Evolutionary conservation across 768 basidiomycete species (phyloP), one percentile per base, ranked within the genome.

Genomic region (Boletus subparvulus): DNA sequence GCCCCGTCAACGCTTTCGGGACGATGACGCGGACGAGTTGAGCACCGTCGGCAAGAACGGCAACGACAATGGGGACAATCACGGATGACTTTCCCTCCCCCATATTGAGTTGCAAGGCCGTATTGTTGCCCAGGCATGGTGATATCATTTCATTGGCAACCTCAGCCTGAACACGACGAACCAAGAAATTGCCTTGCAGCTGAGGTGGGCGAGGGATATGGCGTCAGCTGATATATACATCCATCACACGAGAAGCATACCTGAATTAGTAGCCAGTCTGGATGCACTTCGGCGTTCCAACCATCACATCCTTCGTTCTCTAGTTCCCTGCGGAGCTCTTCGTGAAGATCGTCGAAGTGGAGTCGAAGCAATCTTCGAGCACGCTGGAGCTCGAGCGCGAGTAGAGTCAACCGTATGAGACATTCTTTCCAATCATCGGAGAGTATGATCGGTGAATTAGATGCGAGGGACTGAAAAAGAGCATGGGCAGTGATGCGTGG

Each of bases 31-130:
- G 76, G 40, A 77, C 77, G 1, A 84, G 66, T 32, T 68, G 74
- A 3, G 69, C 16, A 1, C 78, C 74, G 59, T 83, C 69, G 0
- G 83, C 77, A 13, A 84, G 70, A 4, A 63, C 61, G 5, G 73
- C 61, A 0, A 71, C 68, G 1, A 74, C 66, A 32, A 83, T 67
- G 0, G 83, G 83, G 3, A 83, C 73, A 19, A 84, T 76, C 1
- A 76, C 76, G 0, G 75, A 77, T 3, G 76, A 74, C 56, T 84
- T 84, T 1, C 82, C 83, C 52, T 84, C 82, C 3, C 82, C 82
- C 82, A 84, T 84, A 47, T 84, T 82, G 16, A 83, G 75, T 40
- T 83, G 82, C 30, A 79, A 68, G 7, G 73, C 64, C 0, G 76
- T 75, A 47, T 78, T 84, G 9, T 59, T 16, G 3, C 58, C 54